These are phyloP conservation scores for Magnaporthiopsis poae DNA, from an alignment of 2,329 filamentous ascomycete species.

Conservation along the genomic window DNA sequence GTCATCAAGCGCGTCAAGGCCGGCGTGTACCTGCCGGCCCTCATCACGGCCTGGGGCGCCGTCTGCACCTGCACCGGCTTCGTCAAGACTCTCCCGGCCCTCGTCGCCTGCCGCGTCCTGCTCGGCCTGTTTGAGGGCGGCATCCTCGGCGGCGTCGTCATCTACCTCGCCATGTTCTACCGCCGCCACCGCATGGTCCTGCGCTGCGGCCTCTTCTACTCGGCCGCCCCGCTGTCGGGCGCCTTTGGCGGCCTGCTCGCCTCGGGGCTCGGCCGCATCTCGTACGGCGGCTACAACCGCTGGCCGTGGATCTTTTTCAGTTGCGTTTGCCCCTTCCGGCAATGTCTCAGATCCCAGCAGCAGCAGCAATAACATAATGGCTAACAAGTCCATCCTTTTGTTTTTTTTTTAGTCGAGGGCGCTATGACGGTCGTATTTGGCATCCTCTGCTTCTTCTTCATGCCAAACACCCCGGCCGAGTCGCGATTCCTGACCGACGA, in stretches of 20 bases:
- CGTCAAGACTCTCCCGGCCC: slow-evolving; percentile 10
- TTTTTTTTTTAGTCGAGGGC: slow-evolving; percentile 36
- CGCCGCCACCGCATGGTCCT: slow-evolving; percentile 52
- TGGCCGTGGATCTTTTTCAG: slow-evolving; percentile 42
- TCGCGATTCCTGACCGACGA: slow-evolving; percentile 19
- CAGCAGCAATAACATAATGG: too few species aligned
- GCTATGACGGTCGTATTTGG: slow-evolving; percentile 51
- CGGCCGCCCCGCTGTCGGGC: slow-evolving; percentile 57
- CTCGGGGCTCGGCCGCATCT: slow-evolving; percentile 44
- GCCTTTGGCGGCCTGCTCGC: slow-evolving; percentile 55
- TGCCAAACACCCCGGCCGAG: slow-evolving; percentile 19
- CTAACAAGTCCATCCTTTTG: neutral
- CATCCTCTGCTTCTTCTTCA: slow-evolving; percentile 42
- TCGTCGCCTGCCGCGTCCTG: slow-evolving; percentile 27
- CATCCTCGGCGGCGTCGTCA: slow-evolving; percentile 45
- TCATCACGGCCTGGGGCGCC: slow-evolving; percentile 42
- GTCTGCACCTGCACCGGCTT: slow-evolving; percentile 18
- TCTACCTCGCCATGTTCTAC: slow-evolving; percentile 41
- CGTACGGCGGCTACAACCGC: slow-evolving; percentile 26
- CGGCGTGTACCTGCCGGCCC: slow-evolving; percentile 53
- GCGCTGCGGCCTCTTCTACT: slow-evolving; percentile 51
- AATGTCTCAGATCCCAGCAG: too few species aligned
- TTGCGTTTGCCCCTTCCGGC: slow-evolving; percentile 10
- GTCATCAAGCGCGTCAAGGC: slow-evolving; percentile 55
- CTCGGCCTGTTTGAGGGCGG: slow-evolving; percentile 49